Percentiles rank a stretch among this genome's conserved stretches.
phyloP scores from a whole-genome alignment of 2,329 filamentous ascomycete species.

The Hypoxylon sp. region DNA sequence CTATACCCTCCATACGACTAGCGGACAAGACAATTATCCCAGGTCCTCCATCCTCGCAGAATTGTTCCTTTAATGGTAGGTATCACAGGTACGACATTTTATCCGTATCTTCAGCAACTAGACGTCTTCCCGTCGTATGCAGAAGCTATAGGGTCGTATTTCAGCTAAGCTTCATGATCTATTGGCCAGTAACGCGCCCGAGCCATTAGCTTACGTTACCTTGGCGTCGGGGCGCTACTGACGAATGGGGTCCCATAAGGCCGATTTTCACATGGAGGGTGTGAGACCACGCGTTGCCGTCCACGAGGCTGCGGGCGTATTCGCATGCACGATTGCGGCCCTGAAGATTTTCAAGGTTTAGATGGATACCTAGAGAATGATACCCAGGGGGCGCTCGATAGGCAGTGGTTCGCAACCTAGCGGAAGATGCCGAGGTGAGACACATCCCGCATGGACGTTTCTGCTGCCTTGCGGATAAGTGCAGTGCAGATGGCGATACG shows the following conservation, averaged over 20 bases:
- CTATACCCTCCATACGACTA: too few relatives aligned
- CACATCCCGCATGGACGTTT: too few relatives aligned
- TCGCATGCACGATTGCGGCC: not conserved
- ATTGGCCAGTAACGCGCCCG: not conserved
- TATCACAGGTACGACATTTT: not conserved
- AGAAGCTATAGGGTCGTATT: not conserved
- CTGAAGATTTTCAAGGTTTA: not conserved
- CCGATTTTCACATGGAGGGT: not conserved
- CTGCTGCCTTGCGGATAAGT: not conserved
- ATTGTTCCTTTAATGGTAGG: too few relatives aligned
- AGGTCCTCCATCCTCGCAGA: too few relatives aligned
- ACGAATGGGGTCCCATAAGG: not conserved
- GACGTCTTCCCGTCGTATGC: not conserved
- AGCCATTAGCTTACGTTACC: not conserved
- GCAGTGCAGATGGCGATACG: not conserved
- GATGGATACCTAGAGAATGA: not conserved
- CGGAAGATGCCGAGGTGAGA: too few relatives aligned
- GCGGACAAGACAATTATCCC: too few relatives aligned
- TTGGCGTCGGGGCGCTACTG: not conserved
- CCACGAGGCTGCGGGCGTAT: not conserved
- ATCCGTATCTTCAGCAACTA: not conserved
- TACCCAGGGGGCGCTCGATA: not conserved
- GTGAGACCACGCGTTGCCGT: not conserved
- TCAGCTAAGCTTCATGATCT: not conserved
- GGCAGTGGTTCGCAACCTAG: too few relatives aligned